These are phyloP conservation scores for Fraxinus dipetala DNA, from an alignment of 305 asterid species.

Conservation along the genomic window DNA sequence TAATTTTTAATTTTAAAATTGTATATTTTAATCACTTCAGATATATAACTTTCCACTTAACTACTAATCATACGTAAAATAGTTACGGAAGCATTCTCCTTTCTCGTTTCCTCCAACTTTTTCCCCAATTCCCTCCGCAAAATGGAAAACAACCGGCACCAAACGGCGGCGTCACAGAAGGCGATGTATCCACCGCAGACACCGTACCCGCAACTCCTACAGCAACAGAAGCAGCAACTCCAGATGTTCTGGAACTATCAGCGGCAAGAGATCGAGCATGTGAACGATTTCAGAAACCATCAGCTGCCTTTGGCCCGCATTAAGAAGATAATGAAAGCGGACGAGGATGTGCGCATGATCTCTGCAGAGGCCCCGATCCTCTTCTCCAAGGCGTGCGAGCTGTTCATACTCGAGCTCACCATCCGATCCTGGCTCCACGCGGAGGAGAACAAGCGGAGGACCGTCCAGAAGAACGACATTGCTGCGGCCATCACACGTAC, in stretches of 20 bases:
- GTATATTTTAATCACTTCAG: background rate
- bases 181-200: conserved; percentile 46
- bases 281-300: conserved; percentile 77
- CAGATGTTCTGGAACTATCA: conserved; percentile 70
- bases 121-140: background rate
- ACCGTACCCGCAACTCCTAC: conserved; percentile 63
- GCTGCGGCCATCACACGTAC: conserved; percentile 32
- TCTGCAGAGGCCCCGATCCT: conserved; percentile 38
- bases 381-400: conserved; percentile 36
- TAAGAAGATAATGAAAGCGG: conserved; percentile 74
- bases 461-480: conserved; percentile 32
- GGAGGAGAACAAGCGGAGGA: conserved; percentile 35
- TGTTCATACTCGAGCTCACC: conserved; percentile 38
- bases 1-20: too few relatives aligned
- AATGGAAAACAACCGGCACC: conserved; percentile 76
- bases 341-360: conserved; percentile 40
- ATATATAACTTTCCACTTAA: background rate
- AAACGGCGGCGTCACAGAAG: conserved; percentile 34
- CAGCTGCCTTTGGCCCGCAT: conserved; percentile 82
- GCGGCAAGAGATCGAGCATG: conserved; percentile 65
- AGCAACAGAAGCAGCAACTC: conserved; percentile 46
- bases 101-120: conserved; percentile 2
- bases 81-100: background rate
- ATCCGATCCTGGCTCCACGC: conserved; percentile 33
- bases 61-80: too few relatives aligned